Conservation (phyloP, 768 basidiomycete species). For the Gautieria morchelliformis region DNA sequence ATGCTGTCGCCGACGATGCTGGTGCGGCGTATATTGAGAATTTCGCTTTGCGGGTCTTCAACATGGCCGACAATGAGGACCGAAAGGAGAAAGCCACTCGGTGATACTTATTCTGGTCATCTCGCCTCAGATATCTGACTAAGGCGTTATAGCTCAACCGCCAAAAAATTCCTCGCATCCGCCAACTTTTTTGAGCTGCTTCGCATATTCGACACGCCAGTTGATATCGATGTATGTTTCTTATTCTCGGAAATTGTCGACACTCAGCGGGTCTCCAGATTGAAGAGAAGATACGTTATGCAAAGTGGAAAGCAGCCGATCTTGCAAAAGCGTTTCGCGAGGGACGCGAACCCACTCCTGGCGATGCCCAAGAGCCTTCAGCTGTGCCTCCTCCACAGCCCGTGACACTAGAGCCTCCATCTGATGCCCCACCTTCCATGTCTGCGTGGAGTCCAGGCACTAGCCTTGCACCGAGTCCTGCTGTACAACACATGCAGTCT, state of each 20-base stretch:
- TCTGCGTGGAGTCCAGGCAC: conserved; percentile 20
- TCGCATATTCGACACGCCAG: conserved; percentile 55
- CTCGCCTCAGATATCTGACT: conserved; percentile 5
- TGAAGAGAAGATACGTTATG: conserved; percentile 83
- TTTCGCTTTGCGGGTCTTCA: conserved; percentile 88
- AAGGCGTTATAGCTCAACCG: conserved; percentile 53
- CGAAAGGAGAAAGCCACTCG: conserved; percentile 65
- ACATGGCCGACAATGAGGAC: conserved; percentile 85
- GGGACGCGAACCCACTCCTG: conserved; percentile 73
- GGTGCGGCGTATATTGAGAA: conserved; percentile 90
- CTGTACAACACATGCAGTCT: background rate
- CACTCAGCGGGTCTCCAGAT: conserved; percentile 35
- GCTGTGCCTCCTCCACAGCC: background rate
- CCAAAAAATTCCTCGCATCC: conserved; percentile 91
- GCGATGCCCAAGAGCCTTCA: conserved; percentile 31
- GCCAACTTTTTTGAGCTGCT: conserved; percentile 91
- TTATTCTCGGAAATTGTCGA: background rate
- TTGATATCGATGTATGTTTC: conserved; percentile 42
- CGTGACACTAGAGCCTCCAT: background rate
- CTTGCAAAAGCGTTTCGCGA: conserved; percentile 94
- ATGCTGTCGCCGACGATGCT: conserved; percentile 78
- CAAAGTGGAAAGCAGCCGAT: conserved; percentile 96
- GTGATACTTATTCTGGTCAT: conserved; percentile 29
- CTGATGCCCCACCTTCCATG: conserved; percentile 25
- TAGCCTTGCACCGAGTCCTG: conserved; percentile 19